Evolutionary conservation across 1,139 yeast genomes (phyloP).

Genomic region (Trichomonascaceae sp.): DNA sequence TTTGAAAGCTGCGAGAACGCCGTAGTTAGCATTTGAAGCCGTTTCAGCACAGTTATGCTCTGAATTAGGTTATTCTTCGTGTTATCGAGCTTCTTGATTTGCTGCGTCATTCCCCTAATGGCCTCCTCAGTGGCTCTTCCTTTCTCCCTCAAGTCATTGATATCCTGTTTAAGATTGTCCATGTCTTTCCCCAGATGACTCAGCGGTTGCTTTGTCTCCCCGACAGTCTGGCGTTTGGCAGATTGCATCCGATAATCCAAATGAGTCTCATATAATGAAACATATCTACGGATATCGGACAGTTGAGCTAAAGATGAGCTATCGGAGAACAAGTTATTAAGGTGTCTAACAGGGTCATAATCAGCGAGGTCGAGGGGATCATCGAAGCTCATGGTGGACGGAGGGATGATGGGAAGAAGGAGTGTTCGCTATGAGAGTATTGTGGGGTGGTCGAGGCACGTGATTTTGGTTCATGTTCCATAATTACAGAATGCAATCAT

Average conservation of each 20-base stretch:
- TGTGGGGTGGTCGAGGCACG: no score
- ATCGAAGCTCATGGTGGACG: slow-evolving; percentile 1
- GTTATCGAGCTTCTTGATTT: slow-evolving; percentile 71
- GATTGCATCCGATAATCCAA: slow-evolving; percentile 35
- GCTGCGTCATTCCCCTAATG: slow-evolving; percentile 65
- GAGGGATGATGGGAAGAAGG: neutral
- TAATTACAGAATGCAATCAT: no score
- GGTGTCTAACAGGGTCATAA: slow-evolving; percentile 39
- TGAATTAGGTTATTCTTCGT: slow-evolving; percentile 76
- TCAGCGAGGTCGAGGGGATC: slow-evolving; percentile 18
- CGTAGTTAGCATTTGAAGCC: slow-evolving; percentile 78
- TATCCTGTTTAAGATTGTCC: slow-evolving; percentile 33
- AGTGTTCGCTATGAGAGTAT: no score
- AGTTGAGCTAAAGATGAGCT: slow-evolving; percentile 20
- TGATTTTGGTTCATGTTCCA: no score
- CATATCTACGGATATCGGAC: slow-evolving; percentile 20
- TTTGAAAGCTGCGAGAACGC: slow-evolving; percentile 63
- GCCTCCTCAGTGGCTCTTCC: slow-evolving; percentile 55
- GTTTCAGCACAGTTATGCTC: slow-evolving; percentile 78
- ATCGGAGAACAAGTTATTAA: slow-evolving; percentile 31
- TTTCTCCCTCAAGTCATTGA: slow-evolving; percentile 42
- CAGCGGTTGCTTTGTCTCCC: neutral
- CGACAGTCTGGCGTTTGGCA: slow-evolving; percentile 12
- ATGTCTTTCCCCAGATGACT: slow-evolving; percentile 32
- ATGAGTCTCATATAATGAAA: slow-evolving; percentile 41